Evolutionary conservation across 169 alveolate genomes (phyloP), one percentile per base, ranked within the genome.

Genomic region (Cryptosporidium sp.): DNA sequence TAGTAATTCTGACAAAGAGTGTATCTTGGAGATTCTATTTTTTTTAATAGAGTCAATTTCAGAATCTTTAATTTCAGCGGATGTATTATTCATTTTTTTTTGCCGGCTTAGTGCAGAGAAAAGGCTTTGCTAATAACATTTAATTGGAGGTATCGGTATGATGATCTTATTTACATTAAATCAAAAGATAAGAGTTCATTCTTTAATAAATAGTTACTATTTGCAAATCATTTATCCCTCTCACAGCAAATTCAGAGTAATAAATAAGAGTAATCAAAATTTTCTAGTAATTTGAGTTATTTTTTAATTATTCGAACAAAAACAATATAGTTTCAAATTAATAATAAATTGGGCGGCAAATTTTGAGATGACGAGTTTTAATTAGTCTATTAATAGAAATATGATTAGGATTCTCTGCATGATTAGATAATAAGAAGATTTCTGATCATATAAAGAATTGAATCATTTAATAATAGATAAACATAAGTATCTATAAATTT

Each of bases 11-110:
- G 71, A 73, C 26, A 73, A 73, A 6, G 86, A 73, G 35, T 73
- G 18, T 3, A 80, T 80, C 26, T 80, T 80, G 7, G 89, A 80
- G n/a, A 80, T 80, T 45, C 89, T 39, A 39, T 18, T 42, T 73
- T 56, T 73, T 23, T 33, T 16, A 21, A 26, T 2, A 21, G 67
- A 56, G 18, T 56, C 35, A 9, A 26, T 0, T 2, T 21, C 37
- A 56, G 67, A 26, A 26, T n/a, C 67, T n/a, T 56, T 35, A 16
- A 26, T 56, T 23, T 56, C 67, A 56, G 12, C 8, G 10, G 67
- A 26, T 23, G 9, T 2, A 56, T 26, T n/a, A 56, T 7, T 56
- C 67, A 56, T 56, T n/a, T 56, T 26, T 48, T 48, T 48, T 48
- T 12, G 12, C 2, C 3, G 18, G 8, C 18, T 48, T 48, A 48